Evolutionary conservation across 2,329 filamentous ascomycete species (phyloP), one percentile per base, ranked within the genome.

Genomic region (Plectosphaerella sp.): DNA sequence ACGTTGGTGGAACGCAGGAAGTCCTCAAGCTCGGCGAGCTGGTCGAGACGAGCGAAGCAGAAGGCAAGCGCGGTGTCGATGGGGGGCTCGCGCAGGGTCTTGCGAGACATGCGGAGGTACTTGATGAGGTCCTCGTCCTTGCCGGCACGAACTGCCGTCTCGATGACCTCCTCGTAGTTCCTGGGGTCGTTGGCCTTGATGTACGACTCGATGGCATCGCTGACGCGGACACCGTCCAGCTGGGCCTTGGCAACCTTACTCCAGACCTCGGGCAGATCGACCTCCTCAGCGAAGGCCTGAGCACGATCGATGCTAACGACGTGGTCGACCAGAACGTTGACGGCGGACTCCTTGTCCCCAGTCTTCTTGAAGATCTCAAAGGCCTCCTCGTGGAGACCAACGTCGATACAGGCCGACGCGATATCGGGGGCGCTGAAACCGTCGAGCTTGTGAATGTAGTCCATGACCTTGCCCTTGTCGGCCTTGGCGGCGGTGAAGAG

Each of bases 301-400:
- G 94, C 94, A 57, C 94, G 89, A 68, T 99, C 95, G 62, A 99
- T 97, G 79, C 91, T 97, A 64, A 99, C 93, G 62, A 99, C 86
- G 65, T 99, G 87, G 65, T 99, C 94, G 24, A 99, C 89, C 5
- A 99, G 84, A 28, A 99, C 94, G 58, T 93, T 88, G 61, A 89
- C 89, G 28, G 95, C 94, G 48, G 89, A 88, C 51, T 82, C 78
- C 70, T 96, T 91, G 72, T 96, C 91, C 66, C 88, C 86, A 60
- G 92, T 89, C 82, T 99, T 99, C 84, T 97, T 97, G 81, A 91
- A 96, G 61, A 99, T 94, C 73, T 97, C 91, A 61, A 99, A 97
- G 2, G 94, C 94, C 71, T 99, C 95, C 70, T 99, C 95, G 64
- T 89, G 90, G 60, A 99, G 82, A 56, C 94, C 94, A 53, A 97